Evolutionary conservation across 768 basidiomycete species (phyloP), one percentile per base, ranked within the genome.

Genomic region (Rhodotorula diobovata): DNA sequence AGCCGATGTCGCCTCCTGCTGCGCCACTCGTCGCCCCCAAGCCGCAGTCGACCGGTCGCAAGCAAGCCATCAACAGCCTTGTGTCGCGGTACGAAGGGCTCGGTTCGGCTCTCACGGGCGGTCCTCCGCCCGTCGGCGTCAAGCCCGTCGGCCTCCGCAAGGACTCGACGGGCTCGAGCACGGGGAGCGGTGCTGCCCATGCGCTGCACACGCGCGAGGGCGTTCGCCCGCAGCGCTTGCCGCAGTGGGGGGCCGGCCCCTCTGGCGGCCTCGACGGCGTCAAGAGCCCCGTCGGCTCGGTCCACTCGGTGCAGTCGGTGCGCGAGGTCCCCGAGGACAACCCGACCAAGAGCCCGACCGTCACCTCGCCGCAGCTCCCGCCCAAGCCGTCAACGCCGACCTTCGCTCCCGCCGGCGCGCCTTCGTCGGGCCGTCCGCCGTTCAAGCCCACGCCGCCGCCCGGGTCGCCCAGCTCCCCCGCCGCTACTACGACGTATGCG

Each of bases 371-470:
- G 10, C 23, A 25, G 1, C 39, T 34, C 4, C 46, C 57, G 35
- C 65, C 65, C 35, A 66, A 59, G 39, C 45, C 48, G 4, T 28
- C 37, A 8, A 51, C 65, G 35, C 57, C 65, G 46, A 41, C 57
- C 2, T 43, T 18, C 10, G 25, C 50, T 2, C 32, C 61, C 58
- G 32, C 51, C 63, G 28, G 11, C 20, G 30, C 20, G 37, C 57
- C n/a, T 45, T 35, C 41, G 9, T 23, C 68, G 62, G 12, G 11
- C 6, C 58, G 58, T 2, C 60, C 28, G 34, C 69, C 69, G 37
- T 74, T 74, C 67, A 74, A 71, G 63, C 73, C 73, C 7, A 43
- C 54, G 4, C 67, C 63, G 32, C 73, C 73, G 23, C 59, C 73
- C 0, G 25, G 59, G 0, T 53, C 68, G 16, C 61, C 63, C 4